A percentile compares a stretch with the other conserved stretches of the same genome.
Conservation (phyloP, 768 basidiomycete species). For the Ramaria rubella region DNA sequence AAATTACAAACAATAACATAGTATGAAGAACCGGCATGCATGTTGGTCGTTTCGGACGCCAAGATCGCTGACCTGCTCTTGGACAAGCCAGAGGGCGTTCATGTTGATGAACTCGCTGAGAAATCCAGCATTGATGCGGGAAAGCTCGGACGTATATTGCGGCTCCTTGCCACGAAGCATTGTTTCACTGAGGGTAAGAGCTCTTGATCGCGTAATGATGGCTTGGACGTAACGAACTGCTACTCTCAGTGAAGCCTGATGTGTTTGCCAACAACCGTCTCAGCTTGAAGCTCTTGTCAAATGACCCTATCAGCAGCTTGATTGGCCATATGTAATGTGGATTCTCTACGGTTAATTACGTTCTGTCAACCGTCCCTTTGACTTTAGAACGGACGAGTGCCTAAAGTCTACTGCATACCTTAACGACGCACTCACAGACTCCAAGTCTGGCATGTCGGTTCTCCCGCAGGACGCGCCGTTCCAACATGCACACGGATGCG, state of each 20-base stretch:
- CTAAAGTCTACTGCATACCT: constrained; percentile 22
- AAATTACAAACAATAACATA: too few relatives aligned
- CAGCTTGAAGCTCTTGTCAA: constrained; percentile 28
- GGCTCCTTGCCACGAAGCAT: constrained; percentile 35
- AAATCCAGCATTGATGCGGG: constrained; percentile 27
- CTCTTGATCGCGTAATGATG: background rate
- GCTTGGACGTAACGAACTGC: background rate
- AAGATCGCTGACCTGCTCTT: constrained; percentile 35
- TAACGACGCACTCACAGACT: constrained; percentile 31
- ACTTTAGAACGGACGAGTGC: constrained; percentile 16
- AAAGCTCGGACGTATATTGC: constrained; percentile 35
- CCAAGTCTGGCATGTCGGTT: constrained; percentile 20
- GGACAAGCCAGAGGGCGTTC: constrained; percentile 33
- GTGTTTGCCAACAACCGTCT: constrained; percentile 40
- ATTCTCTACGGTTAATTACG: background rate
- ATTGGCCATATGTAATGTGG: constrained; percentile 22
- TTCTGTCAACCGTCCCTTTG: background rate
- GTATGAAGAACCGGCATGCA: constrained; percentile 18
- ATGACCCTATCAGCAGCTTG: constrained; percentile 24
- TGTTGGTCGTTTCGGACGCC: constrained; percentile 30
- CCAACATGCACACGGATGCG: background rate
- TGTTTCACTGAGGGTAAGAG: constrained; percentile 33
- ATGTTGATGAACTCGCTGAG: constrained; percentile 26
- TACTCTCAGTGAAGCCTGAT: constrained; percentile 25
- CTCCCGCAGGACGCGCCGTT: constrained; percentile 14